These are phyloP conservation scores for Ambrosia artemisiifolia DNA, from an alignment of 129 eudicot genomes.

Conservation along the genomic window DNA sequence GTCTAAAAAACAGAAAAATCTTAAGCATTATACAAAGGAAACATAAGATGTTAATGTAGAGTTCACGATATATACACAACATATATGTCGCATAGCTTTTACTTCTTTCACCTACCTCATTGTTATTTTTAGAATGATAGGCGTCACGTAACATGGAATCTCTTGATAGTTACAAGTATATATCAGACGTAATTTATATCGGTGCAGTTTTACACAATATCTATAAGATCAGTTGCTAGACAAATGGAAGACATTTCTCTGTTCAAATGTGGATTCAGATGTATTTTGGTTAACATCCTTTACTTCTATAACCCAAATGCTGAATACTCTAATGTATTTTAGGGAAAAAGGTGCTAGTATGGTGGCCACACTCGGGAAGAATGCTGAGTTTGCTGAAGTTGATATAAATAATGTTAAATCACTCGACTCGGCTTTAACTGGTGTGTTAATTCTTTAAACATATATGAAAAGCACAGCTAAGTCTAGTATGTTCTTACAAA, in stretches of 20 bases:
- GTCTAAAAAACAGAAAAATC: not conserved
- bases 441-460: constrained; percentile 23
- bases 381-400: constrained; percentile 62
- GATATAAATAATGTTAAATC: constrained; percentile 54
- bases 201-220: not conserved
- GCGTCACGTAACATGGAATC: not conserved
- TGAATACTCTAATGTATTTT: not conserved
- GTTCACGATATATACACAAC: not conserved
- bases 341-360: constrained; percentile 85
- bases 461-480: too few relatives aligned
- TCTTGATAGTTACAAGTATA: not conserved
- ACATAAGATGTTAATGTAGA: not conserved
- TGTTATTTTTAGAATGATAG: not conserved
- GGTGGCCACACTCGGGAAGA: constrained; percentile 68
- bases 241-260: not conserved
- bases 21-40: not conserved
- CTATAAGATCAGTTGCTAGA: not conserved
- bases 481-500: not conserved
- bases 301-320: not conserved
- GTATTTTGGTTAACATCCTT: not conserved
- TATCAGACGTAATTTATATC: not conserved
- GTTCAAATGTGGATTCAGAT: not conserved
- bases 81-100: not conserved
- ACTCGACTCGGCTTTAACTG: constrained; percentile 55
- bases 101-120: not conserved